Conservation (phyloP, 345 rosid species). For the Citrus australasica region DNA sequence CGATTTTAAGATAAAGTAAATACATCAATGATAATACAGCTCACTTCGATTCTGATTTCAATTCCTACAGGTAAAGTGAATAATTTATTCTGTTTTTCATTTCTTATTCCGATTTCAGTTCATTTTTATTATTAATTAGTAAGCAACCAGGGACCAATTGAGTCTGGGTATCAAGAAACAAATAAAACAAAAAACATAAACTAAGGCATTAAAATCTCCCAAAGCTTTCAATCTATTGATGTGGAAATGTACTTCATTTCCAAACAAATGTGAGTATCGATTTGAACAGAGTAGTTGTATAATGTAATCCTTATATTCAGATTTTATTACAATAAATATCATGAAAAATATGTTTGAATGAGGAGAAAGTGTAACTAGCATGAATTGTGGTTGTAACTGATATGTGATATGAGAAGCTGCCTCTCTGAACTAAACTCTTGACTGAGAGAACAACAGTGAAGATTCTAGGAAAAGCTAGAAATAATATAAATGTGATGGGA, state of each 20-base stretch:
- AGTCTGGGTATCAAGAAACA: background rate
- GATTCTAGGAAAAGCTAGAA: background rate
- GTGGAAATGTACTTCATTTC: background rate
- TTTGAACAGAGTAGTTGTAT: background rate
- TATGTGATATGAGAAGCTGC: background rate
- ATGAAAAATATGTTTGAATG: background rate
- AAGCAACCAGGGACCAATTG: background rate
- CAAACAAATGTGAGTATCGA: background rate
- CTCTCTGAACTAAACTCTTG: background rate
- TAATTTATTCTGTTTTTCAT: too few relatives aligned
- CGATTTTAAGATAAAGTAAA: too few relatives aligned
- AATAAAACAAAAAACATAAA: background rate
- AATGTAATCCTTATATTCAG: background rate
- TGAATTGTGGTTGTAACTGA: background rate
- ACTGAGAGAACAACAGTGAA: background rate
- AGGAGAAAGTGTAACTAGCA: background rate
- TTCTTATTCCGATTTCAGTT: too few relatives aligned
- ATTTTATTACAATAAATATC: background rate
- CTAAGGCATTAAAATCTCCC: background rate
- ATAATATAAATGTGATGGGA: background rate
- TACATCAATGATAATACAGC: too few relatives aligned
- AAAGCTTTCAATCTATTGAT: background rate
- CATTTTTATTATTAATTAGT: too few relatives aligned
- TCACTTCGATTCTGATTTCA: too few relatives aligned
- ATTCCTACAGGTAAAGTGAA: too few relatives aligned